A percentile compares a stretch with the other conserved stretches of the same genome.
Conservation (phyloP, 139 green algal genomes). For the Mesostigma viride region DNA sequence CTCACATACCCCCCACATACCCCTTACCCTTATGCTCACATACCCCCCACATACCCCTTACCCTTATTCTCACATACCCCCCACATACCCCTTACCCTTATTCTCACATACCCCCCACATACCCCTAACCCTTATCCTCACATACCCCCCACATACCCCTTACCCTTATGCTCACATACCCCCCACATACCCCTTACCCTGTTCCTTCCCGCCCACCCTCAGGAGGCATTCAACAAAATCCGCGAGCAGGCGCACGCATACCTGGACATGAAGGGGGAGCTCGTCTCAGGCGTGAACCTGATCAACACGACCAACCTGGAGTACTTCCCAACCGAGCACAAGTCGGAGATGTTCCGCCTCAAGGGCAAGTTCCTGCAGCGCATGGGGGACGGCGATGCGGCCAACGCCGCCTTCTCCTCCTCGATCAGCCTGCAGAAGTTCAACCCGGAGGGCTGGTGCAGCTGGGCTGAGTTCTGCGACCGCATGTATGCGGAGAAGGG, state of each 20-base stretch:
- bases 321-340: slow-evolving; percentile 77
- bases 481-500: slow-evolving; percentile 24
- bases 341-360: slow-evolving; percentile 86
- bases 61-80: no score
- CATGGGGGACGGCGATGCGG: slow-evolving; percentile 34
- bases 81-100: no score
- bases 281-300: slow-evolving; percentile 69
- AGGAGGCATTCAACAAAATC: slow-evolving; percentile 97
- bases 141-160: no score
- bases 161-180: no score
- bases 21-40: no score
- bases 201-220: no score
- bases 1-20: no score
- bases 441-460: slow-evolving; percentile 73
- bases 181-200: no score
- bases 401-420: slow-evolving; percentile 56
- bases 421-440: slow-evolving; percentile 62
- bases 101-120: no score
- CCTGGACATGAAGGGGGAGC: slow-evolving; percentile 42
- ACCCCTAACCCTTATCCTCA: no score
- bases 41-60: no score
- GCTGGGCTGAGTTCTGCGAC: slow-evolving; percentile 84
- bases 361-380: slow-evolving; percentile 59
- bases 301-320: slow-evolving; percentile 90
- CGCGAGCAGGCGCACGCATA: slow-evolving; percentile 67